A percentile compares a stretch with the other conserved stretches of the same genome.
These are phyloP conservation scores for Puccinia horiana DNA, from an alignment of 1,284 basidiomycete genomes.

Conservation along the genomic window DNA sequence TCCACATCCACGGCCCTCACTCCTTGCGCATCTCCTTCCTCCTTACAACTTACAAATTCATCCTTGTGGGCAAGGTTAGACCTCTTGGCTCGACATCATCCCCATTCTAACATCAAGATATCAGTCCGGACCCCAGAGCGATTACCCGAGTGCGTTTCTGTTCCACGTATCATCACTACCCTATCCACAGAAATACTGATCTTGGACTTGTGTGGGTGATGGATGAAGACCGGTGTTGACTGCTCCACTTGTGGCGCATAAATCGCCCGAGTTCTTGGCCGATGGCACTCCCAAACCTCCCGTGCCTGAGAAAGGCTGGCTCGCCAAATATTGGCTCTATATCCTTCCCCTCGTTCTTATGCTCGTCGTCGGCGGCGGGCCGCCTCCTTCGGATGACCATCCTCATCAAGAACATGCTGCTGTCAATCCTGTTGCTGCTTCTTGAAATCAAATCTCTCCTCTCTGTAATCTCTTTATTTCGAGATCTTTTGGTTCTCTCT, in stretches of 20 bases:
- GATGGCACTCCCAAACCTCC: constrained; percentile 33
- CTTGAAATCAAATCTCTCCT: too few relatives aligned
- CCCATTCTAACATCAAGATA: not conserved
- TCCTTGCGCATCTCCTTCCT: not conserved
- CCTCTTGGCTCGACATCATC: not conserved
- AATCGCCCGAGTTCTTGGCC: constrained; percentile 24
- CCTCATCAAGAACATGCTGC: not conserved
- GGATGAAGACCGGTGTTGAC: not conserved
- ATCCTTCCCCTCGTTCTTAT: constrained; percentile 66
- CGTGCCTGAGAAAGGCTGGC: constrained; percentile 29
- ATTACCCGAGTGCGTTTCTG: constrained; percentile 12
- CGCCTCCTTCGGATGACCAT: constrained; percentile 30
- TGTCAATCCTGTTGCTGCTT: not conserved
- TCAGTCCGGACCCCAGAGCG: constrained; percentile 19
- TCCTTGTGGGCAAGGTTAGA: not conserved
- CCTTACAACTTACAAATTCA: not conserved
- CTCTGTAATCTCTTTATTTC: too few relatives aligned
- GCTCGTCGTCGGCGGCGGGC: constrained; percentile 52
- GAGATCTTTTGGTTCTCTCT: too few relatives aligned
- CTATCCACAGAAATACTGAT: not conserved
- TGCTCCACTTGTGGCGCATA: not conserved
- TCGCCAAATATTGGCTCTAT: constrained; percentile 79
- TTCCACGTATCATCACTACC: not conserved
- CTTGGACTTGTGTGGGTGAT: not conserved
- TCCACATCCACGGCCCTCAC: not conserved